phyloP scores from a whole-genome alignment of 2,329 filamentous ascomycete species.

The Zasmidium angulare region DNA sequence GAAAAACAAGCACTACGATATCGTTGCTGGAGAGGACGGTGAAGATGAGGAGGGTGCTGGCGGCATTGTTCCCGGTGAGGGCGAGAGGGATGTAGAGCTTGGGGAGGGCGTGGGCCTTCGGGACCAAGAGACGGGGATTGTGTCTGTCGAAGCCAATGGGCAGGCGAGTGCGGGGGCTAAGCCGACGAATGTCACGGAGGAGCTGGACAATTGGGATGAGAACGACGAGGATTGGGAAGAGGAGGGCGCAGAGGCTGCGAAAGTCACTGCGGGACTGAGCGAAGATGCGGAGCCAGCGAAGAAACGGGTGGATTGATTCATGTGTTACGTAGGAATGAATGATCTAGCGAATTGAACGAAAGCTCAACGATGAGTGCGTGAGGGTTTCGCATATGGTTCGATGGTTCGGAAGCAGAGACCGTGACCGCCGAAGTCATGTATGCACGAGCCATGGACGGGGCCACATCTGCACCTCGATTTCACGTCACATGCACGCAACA shows the following conservation, averaged over 20 bases:
- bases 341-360: conserved; percentile 6
- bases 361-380: not conserved
- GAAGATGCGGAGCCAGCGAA: conserved; percentile 37
- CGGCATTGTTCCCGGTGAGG: conserved; percentile 33
- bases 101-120: conserved; percentile 54
- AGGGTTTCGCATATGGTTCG: too few species aligned
- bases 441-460: not conserved
- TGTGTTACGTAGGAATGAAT: conserved; percentile 7
- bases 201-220: conserved; percentile 93
- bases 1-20: conserved; percentile 68
- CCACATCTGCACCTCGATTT: too few species aligned
- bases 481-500: not conserved
- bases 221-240: conserved; percentile 71
- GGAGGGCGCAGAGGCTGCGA: conserved; percentile 46
- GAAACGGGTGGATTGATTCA: conserved; percentile 43
- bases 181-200: conserved; percentile 68
- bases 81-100: conserved; percentile 70
- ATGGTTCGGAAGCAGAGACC: too few species aligned
- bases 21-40: conserved; percentile 57
- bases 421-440: not conserved
- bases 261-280: conserved; percentile 18
- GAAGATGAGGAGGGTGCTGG: conserved; percentile 38
- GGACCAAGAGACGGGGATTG: conserved; percentile 34
- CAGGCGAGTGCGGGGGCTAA: conserved; percentile 42
- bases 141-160: conserved; percentile 22